Conservation (phyloP, 805 yeast species). For the Myxozyma neglecta region DNA sequence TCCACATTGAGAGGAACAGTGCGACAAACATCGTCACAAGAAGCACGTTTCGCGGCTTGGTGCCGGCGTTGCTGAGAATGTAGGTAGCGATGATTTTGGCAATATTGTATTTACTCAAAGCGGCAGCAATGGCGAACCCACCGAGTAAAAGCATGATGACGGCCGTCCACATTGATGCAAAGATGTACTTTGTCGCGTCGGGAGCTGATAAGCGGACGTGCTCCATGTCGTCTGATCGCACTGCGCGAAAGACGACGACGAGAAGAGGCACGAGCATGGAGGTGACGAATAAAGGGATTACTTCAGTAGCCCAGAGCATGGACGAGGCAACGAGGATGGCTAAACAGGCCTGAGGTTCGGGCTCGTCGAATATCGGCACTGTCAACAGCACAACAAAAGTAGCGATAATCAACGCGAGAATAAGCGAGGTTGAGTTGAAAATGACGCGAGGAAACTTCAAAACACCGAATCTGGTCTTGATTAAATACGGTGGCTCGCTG, state of each 20-base stretch:
- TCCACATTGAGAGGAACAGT: constrained; percentile 88
- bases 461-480: constrained; percentile 27
- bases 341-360: constrained; percentile 75
- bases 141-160: constrained; percentile 87
- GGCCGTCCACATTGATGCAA: constrained; percentile 92
- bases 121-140: constrained; percentile 94
- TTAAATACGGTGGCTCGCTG: constrained; percentile 14
- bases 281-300: constrained; percentile 84
- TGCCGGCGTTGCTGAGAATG: constrained; percentile 80
- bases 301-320: constrained; percentile 91
- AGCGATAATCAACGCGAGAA: constrained; percentile 49
- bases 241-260: constrained; percentile 68
- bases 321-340: constrained; percentile 82
- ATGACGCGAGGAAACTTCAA: constrained; percentile 42
- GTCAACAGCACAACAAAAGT: constrained; percentile 53
- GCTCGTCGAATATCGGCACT: constrained; percentile 49
- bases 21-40: constrained; percentile 85
- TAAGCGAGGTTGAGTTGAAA: constrained; percentile 45
- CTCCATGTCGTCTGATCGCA: constrained; percentile 52
- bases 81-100: constrained; percentile 83
- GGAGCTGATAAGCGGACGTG: constrained; percentile 57
- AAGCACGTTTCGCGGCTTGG: constrained; percentile 74
- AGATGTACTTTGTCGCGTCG: constrained; percentile 74
- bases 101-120: constrained; percentile 83
- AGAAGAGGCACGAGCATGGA: constrained; percentile 79